Percentiles rank a stretch among this genome's conserved stretches.
phyloP scores from a whole-genome alignment of 176 grass and related monocot genomes.

The Hordeum vulgare region MorexV3_pseudomolecules_assembly NC_058519.1:138379061-138379560 shows the following conservation, averaged over 20 bases:
- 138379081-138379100: constrained; percentile 24
- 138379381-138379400: constrained; percentile 26
- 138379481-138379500: background rate
- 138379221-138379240: background rate
- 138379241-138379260: background rate
- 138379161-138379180: background rate
- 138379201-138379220: background rate
- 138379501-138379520: constrained; percentile 20
- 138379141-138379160: constrained; percentile 7
- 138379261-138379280: background rate
- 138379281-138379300: background rate
- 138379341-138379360: constrained; percentile 20
- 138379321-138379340: background rate
- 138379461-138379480: background rate
- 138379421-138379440: constrained; percentile 39
- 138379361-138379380: constrained; percentile 26
- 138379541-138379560: constrained; percentile 3
- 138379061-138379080: background rate
- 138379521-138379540: constrained; percentile 46
- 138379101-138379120: background rate
- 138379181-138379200: background rate
- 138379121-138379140: constrained; percentile 27
- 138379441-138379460: constrained; percentile 22
- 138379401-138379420: constrained; percentile 38
- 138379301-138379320: constrained; percentile 6